Evolutionary conservation across 495 filamentous ascomycete species (phyloP), one percentile per base, ranked within the genome.

Genomic region (Ascodesmis nigricans): DNA sequence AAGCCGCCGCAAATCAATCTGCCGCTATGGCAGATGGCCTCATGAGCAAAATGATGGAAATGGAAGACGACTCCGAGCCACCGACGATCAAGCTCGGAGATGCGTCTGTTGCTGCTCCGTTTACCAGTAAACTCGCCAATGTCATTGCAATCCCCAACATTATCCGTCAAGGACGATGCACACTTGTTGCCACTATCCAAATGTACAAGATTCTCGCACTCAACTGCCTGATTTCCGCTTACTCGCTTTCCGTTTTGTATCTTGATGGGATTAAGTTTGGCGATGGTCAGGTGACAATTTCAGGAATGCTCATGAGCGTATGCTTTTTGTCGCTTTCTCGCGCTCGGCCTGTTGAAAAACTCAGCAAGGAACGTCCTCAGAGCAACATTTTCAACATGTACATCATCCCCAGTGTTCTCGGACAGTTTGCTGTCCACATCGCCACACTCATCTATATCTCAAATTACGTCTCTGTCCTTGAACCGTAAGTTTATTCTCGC

Each of bases 141-240:
- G 87, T 99, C 32, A 68, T 99, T 44, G 87, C 87, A 27, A 84
- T 99, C 41, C 82, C 87, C 11, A 95, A 99, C 60, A 99, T 99
- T 46, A 79, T 99, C 44, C 75, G 87, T 40, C 87, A 99, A 58
- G 87, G 87, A 32, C 74, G 87, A 38, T 99, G 87, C 56, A 93
- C 87, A 1, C 64, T 99, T 7, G 90, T 99, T 30, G 84, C 87
- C 3, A 95, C 90, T 2, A 95, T 99, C 43, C 87, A 99, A 59
- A 99, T 99, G 87, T 99, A 95, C 66, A 99, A 99, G 64, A 99
- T 99, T 47, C 66, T 99, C 34, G 87, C 87, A 14, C 61, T 99
- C 39, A 99, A 99, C 61, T 99, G 87, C 53, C 61, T 99, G 49
- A 99, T 99, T 55, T 91, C 78, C 49, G 87, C 87, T 14, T 99